Evolutionary conservation across 1,284 basidiomycete genomes (phyloP), one percentile per base, ranked within the genome.

Genomic region (Cryptococcus neoformans): DNA sequence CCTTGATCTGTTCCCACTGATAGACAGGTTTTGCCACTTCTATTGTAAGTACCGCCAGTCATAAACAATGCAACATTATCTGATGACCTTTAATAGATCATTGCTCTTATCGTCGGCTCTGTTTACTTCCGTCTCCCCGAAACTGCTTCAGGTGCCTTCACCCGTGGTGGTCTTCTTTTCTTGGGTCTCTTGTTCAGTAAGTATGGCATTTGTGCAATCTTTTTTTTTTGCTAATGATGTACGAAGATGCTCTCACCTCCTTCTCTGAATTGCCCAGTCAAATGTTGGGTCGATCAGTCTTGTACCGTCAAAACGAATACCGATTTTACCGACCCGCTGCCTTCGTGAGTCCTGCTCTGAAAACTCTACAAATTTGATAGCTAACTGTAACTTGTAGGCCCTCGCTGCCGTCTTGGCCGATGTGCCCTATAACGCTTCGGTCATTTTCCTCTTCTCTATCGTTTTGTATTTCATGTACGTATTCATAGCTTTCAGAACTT

Each of bases 91-190:
- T 21, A 3, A 37, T 9, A 47, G 44, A 61, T 60, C 52, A 56
- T 67, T 41, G 86, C 89, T 51, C 76, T 95, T 49, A 83, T 95
- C 52, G 81, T 89, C 63, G 91, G 91, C 39, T 85, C 83, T 16
- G 85, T 87, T 12, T 93, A 84, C 78, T 84, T 85, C 66, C 83
- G 88, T 54, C 82, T 89, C 37, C 88, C 89, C 3, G 66, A 81
- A 14, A 87, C 87, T 0, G 84, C 90, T 7, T 82, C 83, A 40
- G 91, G 91, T 41, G 89, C 87, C 0, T 95, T 95, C 78, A 92
- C 90, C 16, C 84, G 91, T 62, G 92, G 90, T 36, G 85, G 89
- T 76, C 85, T 90, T 45, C 85, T 94, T 54, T 93, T 93, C 75
- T 74, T 82, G 51, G 85, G 85, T 50, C 78, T 92, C 58, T 76